Base-by-base conservation (phyloP, 352 stramenopile species). In the Lagenidium sp. region DNA sequence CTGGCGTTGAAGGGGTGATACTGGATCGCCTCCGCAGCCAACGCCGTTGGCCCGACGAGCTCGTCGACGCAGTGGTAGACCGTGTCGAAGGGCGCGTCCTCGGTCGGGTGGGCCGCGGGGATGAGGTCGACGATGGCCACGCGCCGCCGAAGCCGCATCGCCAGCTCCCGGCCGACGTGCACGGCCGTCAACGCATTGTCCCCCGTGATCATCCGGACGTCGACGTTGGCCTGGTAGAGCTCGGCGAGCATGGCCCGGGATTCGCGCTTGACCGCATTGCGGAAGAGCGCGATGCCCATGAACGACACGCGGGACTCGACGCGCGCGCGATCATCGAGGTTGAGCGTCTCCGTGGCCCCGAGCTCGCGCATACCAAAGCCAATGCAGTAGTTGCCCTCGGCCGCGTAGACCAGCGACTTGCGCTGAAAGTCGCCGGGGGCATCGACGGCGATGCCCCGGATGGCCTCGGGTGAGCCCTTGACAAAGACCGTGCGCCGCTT, bases 401-500 rank as follows among this genome's bases (percentile, higher is more conserved):
- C 72, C 5, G 78, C 66, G 34, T 65, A 59, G 29, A 60, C 36
- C 23, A 69, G 50, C 18, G 67, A 32, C 0, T 22, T 46, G 4
- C 36, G 30, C n/a, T 60, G 55, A 51, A 87, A 95, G 40, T 87
- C 55, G 32, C 24, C n/a, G 11, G 84, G 84, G 6, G 94, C 54
- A n/a, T n/a, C n/a, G n/a, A n/a, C n/a, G n/a, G n/a, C n/a, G n/a
- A n/a, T n/a, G 55, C 79, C 7, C 57, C 50, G 1, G 55, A 95
- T 85, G n/a, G 60, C 61, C 53, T 95, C 81, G 37, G 77, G 68
- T 34, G 73, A 84, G 4, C 80, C 82, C 41, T 95, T 93, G 24
- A 71, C 79, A 54, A 85, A 93, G 0, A 82, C 76, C 24, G 72
- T 67, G 7, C 64, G 29, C 6, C 41, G 50, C 18, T 65, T 61